Evolutionary conservation across 2,329 filamentous ascomycete genomes (phyloP), one percentile per base, ranked within the genome.

Genomic region (Plectosphaerella cucumerina): DNA sequence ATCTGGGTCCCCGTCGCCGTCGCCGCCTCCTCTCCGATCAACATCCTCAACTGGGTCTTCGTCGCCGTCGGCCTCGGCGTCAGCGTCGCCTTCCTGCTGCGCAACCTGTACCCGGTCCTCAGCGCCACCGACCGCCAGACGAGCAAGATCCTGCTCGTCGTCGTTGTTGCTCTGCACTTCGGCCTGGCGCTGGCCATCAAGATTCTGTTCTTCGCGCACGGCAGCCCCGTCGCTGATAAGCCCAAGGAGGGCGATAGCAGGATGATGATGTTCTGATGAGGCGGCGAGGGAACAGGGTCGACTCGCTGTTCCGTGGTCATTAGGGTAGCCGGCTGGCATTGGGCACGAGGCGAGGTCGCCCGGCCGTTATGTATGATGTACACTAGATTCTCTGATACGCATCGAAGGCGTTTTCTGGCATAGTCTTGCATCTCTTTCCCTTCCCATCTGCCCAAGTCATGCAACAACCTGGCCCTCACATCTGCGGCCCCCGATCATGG

Each of bases 1-100:
- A 90, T 99, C 64, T 99, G 94, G 94, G 92, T 99, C 60, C 90
- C 88, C 3, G 92, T 99, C 42, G 92, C 94, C 45, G 73, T 96
- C 56, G 89, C 97, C 59, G 91, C 87, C 66, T 97, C 92, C 89
- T 93, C 88, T 57, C 87, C 88, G 49, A 75, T 97, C 60, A 85
- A 84, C 50, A 84, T 90, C 50, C 81, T 99, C 58, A 99, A 99
- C 75, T 97, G 90, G 81, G 82, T 90, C 17, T 96, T 99, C 68
- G 92, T 97, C 15, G 91, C 82, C 26, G 78, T 97, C 56, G 91
- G 91, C 33, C 93, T 93, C 66, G 89, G 81, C 41, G 72, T 92
- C 62, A 91, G 87, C n/a, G 87, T 90, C 14, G 81, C 85, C 51
- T 96, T 96, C 73, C 70, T 96, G 48, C 75, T 96, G 58, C 81